Percentiles rank a stretch among this genome's conserved stretches.
phyloP scores from a whole-genome alignment of 2,329 filamentous ascomycete genomes.

The Paraphoma sp. region DNA sequence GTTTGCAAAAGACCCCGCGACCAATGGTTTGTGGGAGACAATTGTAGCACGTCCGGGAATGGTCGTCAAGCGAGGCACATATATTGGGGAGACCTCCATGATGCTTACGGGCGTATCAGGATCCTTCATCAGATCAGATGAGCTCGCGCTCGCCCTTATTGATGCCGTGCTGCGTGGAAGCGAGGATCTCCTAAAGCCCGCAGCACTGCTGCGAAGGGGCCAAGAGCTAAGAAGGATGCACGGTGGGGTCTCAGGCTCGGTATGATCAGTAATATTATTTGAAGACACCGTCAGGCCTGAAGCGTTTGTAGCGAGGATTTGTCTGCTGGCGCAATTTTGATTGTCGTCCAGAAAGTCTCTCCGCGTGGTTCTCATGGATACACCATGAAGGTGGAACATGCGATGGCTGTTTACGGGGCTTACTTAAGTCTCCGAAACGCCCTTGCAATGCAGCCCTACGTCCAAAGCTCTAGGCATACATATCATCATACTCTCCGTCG shows the following conservation, averaged over 20 bases:
- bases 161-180: constrained; percentile 17
- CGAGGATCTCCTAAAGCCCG: constrained; percentile 14
- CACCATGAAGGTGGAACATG: too few species aligned
- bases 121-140: constrained; percentile 23
- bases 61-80: constrained; percentile 12
- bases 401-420: not conserved
- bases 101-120: constrained; percentile 18
- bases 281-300: too few species aligned
- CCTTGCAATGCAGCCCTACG: constrained; percentile 6
- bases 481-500: constrained; percentile 60
- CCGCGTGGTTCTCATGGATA: too few species aligned
- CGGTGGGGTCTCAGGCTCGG: not conserved
- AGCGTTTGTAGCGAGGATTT: too few species aligned
- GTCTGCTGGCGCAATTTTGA: too few species aligned
- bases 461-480: constrained; percentile 50
- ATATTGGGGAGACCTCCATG: constrained; percentile 11
- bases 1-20: constrained; percentile 9
- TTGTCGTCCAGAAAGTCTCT: too few species aligned
- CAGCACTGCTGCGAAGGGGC: constrained; percentile 8
- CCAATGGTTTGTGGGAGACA: constrained; percentile 17
- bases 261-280: not conserved
- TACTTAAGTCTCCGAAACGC: constrained; percentile 10
- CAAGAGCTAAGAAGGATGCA: constrained; percentile 6
- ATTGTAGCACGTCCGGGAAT: constrained; percentile 20
- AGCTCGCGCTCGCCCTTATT: constrained; percentile 21